Conservation (phyloP, 148 eudicot genomes). For the Silene uniflora region DNA sequence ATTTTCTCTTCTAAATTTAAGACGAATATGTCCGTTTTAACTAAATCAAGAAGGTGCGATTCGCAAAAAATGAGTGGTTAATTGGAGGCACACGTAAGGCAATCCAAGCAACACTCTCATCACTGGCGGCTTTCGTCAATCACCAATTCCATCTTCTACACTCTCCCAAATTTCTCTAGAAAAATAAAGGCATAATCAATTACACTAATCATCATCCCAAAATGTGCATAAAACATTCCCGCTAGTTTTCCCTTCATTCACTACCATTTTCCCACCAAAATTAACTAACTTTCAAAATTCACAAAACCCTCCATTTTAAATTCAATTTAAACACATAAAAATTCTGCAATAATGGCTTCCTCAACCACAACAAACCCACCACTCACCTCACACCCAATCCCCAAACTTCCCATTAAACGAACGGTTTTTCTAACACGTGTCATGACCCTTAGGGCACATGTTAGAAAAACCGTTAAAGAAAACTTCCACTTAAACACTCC, state of each 20-base stretch:
- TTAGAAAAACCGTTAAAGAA: constrained; percentile 16
- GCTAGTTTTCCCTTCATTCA: too few species aligned
- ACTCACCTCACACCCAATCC: constrained; percentile 52
- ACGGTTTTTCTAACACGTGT: constrained; percentile 26
- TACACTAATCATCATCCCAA: too few species aligned
- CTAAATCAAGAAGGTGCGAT: too few species aligned
- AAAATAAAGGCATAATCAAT: too few species aligned
- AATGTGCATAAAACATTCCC: too few species aligned
- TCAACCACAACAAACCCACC: constrained; percentile 30
- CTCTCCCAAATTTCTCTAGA: not conserved
- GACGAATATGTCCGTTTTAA: too few species aligned
- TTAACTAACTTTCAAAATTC: too few species aligned
- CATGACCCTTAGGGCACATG: constrained; percentile 29
- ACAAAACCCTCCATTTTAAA: too few species aligned
- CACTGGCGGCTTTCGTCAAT: not conserved
- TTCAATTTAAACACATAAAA: not conserved
- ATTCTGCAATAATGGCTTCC: constrained; percentile 23
- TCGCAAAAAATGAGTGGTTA: not conserved
- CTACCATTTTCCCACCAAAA: too few species aligned
- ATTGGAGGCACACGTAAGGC: not conserved
- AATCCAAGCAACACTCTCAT: not conserved
- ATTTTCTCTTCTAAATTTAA: too few species aligned
- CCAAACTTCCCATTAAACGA: constrained; percentile 35
- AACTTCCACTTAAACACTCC: constrained; percentile 20
- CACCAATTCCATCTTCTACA: not conserved